Evolutionary conservation across 2,329 filamentous ascomycete species (phyloP), one percentile per base, ranked within the genome.

Genomic region (Fusarium napiforme): DNA sequence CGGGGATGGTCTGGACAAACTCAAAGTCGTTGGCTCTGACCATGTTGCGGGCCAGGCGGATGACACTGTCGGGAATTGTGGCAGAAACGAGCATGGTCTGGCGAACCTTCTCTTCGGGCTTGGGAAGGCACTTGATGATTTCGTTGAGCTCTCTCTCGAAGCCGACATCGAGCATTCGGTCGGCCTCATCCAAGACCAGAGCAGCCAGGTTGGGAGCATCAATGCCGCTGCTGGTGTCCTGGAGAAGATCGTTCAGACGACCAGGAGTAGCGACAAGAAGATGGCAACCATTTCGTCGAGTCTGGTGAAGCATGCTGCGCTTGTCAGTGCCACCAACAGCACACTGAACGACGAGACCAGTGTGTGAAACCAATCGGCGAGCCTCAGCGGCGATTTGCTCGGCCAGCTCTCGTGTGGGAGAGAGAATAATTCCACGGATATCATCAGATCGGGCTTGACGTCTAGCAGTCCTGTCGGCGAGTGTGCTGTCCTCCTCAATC

Each of bases 81-180:
- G 96, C 96, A 19, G 96, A 98, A 82, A 97, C 98, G 82, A 99
- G 92, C 78, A 99, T 90, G 11, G 95, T 98, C 82, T 99, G 96
- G 56, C 96, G 91, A 60, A 92, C 87, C 68, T 92, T 89, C 59
- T 91, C 82, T 1, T 81, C 77, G 11, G 88, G 87, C 52, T 87
- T 83, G 7, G 96, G 96, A 15, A 98, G 87, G 47, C 83, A 79
- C 0, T 79, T 67, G 63, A 90, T 83, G 62, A 96, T 93, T 4
- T 88, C 81, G 56, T 86, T 82, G 57, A 96, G 87, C 63, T 91
- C 91, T 40, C 86, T 85, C 64, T 91, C 86, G 78, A 96, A 96
- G 5, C 93, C 96, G 87, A 97, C 96, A 85, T 99, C 96, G 80
- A 99, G 89, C 93, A 99, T 98, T 77, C 96, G 93, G 84, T 99